Base-by-base conservation (phyloP, 305 asterid species). In the Rubia occidens region DNA sequence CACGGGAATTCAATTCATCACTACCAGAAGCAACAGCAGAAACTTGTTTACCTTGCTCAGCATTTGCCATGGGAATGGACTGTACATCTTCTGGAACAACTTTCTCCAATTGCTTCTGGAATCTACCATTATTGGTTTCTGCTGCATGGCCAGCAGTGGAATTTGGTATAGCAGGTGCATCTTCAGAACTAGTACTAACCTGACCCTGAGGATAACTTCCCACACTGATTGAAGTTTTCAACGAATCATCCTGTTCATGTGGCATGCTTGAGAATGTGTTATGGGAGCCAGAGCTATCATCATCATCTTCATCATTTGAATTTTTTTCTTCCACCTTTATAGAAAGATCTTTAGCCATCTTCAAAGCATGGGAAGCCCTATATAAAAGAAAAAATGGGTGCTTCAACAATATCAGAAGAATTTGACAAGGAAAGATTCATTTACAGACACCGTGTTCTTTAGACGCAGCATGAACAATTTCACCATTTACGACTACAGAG, bases 321-420 rank as follows among this genome's bases (percentile, higher is more conserved):
- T 80, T 86, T 83, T 86, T 95, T 71, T 89, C 98, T 71, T 87
- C 98, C 37, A 84, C 71, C 75, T 82, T 86, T 35, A 81, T 82
- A 13, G 89, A 79, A 80, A 95, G 95, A 76, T 86, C 88, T 79
- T 88, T 91, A 17, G 98, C 95, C 90, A 91, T 82, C 85, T 87
- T 92, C 86, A 95, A 91, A 81, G 98, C 96, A 78, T 83, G 85
- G 32, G 99, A 86, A 77, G 98, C 96, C 97, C 99, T 95, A 75
- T 71, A 75, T 53, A 67, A 83, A 70, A 77, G 67, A 74, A 55
- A 47, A 13, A 21, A 47, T 72, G 11, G n/a, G 29, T 20, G 54
- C 26, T 71, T 71, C 61, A 14, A 56, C 60, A 79, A 62, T 61
- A 47, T 39, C 67, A 68, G 39, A 71, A 72, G 45, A 72, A 40